Base-by-base conservation (phyloP, 352 stramenopile species). In the Pythium utonaiense region DNA sequence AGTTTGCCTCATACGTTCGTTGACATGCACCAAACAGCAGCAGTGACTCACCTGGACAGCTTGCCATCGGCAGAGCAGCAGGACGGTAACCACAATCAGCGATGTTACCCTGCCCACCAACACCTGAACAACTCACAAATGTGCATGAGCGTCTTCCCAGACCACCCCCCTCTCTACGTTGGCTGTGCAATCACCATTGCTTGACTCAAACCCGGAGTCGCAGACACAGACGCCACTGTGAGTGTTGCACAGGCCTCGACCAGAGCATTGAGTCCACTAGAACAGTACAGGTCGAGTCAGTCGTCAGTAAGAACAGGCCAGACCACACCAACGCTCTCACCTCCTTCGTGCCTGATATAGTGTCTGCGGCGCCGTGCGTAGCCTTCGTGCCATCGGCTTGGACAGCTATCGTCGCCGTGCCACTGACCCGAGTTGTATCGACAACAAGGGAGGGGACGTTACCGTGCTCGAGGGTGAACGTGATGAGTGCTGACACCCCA, bases 401-500 rank as follows among this genome's bases (percentile, higher is more conserved):
- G 19, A 88, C 56, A 4, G 74, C 73, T 25, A 88, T 47, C 13
- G 57, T 48, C 12, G 41, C 67, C 5, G 70, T 75, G 0, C 75
- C 75, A 16, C 61, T 60, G 16, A 86, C 22, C 2, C 40, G 60
- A 1, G 76, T 60, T 5, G 64, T 40, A 6, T 69, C 62, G 17
- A 89, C 57, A 4, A 62, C 41, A 0, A 91, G 70, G 19, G 68
- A 48, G 16, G 79, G 83, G 5, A 93, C 67, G 31, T 87, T 64
- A 7, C 81, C 83, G 44, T 89, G 79, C 51, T 93, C 80, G 36
- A 85, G 62, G 6, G 68, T 78, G 61, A 90, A 93, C 6, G 81
- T 88, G 56, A 93, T 66, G 42, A 75, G 52, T 16, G 80, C 70
- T 16, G 83, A 88, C 6, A 84, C 75, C 22, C 85, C 85, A 8